phyloP scores from a whole-genome alignment of 345 rosid species.

The Atalantia buxifolia region DNA sequence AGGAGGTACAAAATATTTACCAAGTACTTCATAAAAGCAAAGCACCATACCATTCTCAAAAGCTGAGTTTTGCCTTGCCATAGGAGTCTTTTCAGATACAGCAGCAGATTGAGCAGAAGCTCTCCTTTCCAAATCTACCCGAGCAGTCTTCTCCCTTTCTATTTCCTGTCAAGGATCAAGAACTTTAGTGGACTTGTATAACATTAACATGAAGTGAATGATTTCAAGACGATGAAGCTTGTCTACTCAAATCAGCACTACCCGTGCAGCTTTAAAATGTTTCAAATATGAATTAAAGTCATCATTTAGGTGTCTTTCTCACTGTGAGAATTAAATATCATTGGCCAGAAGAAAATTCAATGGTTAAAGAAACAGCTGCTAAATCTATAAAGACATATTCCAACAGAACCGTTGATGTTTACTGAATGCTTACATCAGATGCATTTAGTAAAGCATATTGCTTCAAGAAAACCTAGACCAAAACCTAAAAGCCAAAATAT shows the following conservation, averaged over 20 bases:
- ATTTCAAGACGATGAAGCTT: neutral
- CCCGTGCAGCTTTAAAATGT: neutral
- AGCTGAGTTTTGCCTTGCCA: conserved; percentile 53
- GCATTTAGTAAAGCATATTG: conserved; percentile 5
- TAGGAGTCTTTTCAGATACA: conserved; percentile 55
- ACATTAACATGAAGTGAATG: neutral
- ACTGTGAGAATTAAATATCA: neutral
- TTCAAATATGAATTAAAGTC: neutral
- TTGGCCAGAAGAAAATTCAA: neutral
- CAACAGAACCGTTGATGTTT: neutral
- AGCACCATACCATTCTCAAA: conserved; percentile 65
- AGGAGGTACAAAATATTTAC: conserved; percentile 14
- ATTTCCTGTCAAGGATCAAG: conserved; percentile 53
- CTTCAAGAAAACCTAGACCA: neutral
- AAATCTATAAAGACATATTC: neutral
- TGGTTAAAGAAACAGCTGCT: neutral
- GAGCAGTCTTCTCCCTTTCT: conserved; percentile 85
- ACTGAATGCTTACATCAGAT: neutral
- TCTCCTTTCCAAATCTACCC: conserved; percentile 80
- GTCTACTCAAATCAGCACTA: neutral
- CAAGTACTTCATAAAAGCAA: conserved; percentile 2
- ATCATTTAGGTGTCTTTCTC: neutral
- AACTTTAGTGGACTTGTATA: neutral
- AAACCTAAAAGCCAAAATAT: neutral
- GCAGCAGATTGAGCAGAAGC: conserved; percentile 45